Evolutionary conservation across 768 basidiomycete species (phyloP), one percentile per base, ranked within the genome.

Genomic region (Chalciporus piperatus): DNA sequence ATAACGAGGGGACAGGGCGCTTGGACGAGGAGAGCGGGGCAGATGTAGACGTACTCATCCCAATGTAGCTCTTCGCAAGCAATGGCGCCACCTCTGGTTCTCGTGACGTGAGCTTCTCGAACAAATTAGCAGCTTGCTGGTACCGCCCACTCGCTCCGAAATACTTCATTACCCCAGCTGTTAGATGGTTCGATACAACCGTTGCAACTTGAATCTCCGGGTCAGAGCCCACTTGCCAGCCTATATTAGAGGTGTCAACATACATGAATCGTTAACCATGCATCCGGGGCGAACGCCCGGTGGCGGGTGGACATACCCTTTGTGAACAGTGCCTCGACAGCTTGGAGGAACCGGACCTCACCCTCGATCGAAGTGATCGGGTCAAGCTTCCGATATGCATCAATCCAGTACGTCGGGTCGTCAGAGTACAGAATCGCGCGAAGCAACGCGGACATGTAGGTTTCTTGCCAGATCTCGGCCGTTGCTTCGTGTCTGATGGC

Each of bases 171-270:
- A 98, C 81, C 0, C 90, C 96, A 11, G 93, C 87, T 0, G 93
- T 95, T 20, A 99, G 79, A 66, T 98, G 97, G 66, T 99, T 99
- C 20, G 94, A 95, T 5, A 97, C 92, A 25, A 93, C 78, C 3
- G 94, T 96, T 1, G 97, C 97, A 13, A 99, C 96, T 66, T 99
- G 97, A 20, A 98, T 96, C 70, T 99, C 97, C 0, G 97, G 97
- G 57, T 98, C 97, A 0, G 94, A 97, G 3, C 96, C 97, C 8
- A 98, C 89, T 65, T 97, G 95, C 97, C 97, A 98, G 30, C 96
- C 94, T 95, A 57, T 14, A 17, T 14, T 10, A 6, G 13, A 25
- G n/a, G 27, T 11, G 28, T 60, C 37, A 60, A 14, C 35, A 37
- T 37, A 37, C 14, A 37, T 37, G 14, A 14, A 32, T 16, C n/a